A percentile compares a stretch with the other conserved stretches of the same genome.
phyloP scores from a whole-genome alignment of 83 land plant species.

The Picea mariana region DNA sequence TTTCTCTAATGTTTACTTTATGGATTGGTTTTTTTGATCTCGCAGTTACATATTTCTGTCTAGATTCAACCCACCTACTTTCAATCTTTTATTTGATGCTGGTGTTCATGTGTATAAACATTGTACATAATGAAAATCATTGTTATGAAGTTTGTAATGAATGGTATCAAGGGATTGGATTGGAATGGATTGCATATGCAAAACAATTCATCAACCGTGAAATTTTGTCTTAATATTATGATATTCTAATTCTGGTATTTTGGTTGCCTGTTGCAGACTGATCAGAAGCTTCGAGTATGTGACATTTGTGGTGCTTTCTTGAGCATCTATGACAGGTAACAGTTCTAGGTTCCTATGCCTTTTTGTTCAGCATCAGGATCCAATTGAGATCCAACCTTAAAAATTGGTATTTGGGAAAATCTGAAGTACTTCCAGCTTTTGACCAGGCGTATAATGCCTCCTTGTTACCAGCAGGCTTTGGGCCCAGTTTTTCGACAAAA shows the following conservation, averaged over 20 bases:
- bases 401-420: constrained; percentile 19
- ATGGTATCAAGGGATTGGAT: not conserved
- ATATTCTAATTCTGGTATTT: not conserved
- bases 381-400: constrained; percentile 9
- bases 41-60: too few relatives aligned
- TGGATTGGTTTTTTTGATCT: too few relatives aligned
- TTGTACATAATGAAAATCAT: not conserved
- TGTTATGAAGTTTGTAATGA: not conserved
- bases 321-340: constrained; percentile 61
- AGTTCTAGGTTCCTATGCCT: constrained; percentile 13
- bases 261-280: constrained; percentile 35
- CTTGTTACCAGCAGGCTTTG: constrained; percentile 76
- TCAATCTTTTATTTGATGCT: too few relatives aligned
- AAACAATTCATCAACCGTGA: not conserved
- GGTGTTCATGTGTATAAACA: not conserved
- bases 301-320: constrained; percentile 63
- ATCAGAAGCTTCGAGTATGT: constrained; percentile 65
- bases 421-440: constrained; percentile 46
- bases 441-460: constrained; percentile 62
- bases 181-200: not conserved
- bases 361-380: not conserved
- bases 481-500: constrained; percentile 71
- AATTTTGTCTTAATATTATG: constrained; percentile 3
- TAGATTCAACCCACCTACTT: too few relatives aligned
- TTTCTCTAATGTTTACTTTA: too few relatives aligned